A percentile compares a stretch with the other conserved stretches of the same genome.
These are phyloP conservation scores for Inonotus obliquus DNA, from an alignment of 1,284 basidiomycete species.

Conservation along the genomic window DNA sequence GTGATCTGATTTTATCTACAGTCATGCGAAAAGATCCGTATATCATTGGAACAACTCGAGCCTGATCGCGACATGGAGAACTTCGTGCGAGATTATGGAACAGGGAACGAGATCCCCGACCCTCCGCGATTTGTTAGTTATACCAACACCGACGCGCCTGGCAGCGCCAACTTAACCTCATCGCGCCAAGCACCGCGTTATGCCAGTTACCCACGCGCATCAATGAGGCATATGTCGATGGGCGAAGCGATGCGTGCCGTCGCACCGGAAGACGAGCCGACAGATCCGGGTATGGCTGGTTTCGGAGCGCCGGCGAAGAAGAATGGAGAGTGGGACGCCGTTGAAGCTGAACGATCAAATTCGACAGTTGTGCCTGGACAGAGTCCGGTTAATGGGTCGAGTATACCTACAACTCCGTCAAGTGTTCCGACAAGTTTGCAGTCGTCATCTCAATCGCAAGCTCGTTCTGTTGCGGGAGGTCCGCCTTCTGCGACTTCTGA, in stretches of 20 bases:
- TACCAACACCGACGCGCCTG: constrained; percentile 48
- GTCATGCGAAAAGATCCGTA: constrained; percentile 86
- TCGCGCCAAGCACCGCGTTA: constrained; percentile 47
- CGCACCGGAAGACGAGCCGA: constrained; percentile 37
- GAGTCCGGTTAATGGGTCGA: constrained; percentile 28
- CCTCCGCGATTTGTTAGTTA: constrained; percentile 81
- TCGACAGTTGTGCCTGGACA: constrained; percentile 25
- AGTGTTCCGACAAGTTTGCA: background rate
- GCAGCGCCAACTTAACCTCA: constrained; percentile 47
- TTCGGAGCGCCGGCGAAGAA: constrained; percentile 54
- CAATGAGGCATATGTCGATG: constrained; percentile 42
- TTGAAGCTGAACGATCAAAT: constrained; percentile 22
- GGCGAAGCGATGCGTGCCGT: constrained; percentile 30
- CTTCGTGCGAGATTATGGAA: constrained; percentile 83
- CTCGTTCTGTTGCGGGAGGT: background rate
- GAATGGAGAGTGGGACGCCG: constrained; percentile 22
- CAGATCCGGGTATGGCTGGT: constrained; percentile 54
- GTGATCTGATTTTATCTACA: constrained; percentile 29
- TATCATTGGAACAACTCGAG: constrained; percentile 80
- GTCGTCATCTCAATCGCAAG: background rate
- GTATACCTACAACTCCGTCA: background rate
- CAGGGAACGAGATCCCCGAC: constrained; percentile 81
- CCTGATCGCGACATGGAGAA: constrained; percentile 79
- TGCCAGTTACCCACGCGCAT: constrained; percentile 55
- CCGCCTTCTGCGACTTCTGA: background rate